Evolutionary conservation across 805 yeast species (phyloP).

Genomic region (Tetrapisispora arboricola): DNA sequence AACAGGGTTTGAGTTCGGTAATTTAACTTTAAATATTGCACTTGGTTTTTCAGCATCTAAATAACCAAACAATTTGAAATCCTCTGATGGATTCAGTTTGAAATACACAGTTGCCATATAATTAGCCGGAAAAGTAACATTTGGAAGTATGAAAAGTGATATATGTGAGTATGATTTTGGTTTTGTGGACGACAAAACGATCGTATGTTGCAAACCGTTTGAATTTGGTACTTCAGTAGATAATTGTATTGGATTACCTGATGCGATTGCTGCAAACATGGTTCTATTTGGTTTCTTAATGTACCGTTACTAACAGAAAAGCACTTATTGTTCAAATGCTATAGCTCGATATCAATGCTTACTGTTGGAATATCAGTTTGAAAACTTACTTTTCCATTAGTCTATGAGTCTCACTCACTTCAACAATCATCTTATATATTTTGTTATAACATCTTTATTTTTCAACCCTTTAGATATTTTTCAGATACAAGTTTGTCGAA

Average conservation of each 20-base stretch:
- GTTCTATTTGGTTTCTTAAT: no score
- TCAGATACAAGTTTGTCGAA: background rate
- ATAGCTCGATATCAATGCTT: no score
- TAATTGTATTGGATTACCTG: constrained; percentile 30
- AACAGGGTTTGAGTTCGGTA: constrained; percentile 12
- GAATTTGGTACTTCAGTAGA: constrained; percentile 31
- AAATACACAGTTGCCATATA: constrained; percentile 81
- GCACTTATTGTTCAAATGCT: no score
- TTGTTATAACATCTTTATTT: no score
- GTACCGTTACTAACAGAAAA: no score
- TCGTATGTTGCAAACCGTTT: constrained; percentile 29
- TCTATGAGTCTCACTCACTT: no score
- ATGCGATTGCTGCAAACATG: constrained; percentile 33
- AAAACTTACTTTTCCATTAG: no score
- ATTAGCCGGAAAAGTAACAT: constrained; percentile 56
- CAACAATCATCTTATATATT: no score
- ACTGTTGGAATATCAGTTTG: no score
- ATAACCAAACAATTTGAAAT: constrained; percentile 60
- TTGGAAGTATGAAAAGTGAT: constrained; percentile 78
- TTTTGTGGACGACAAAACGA: constrained; percentile 27
- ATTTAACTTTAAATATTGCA: constrained; percentile 76
- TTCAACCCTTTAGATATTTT: background rate
- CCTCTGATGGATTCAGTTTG: constrained; percentile 53
- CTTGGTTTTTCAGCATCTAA: constrained; percentile 64
- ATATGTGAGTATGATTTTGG: constrained; percentile 48